Evolutionary conservation across 495 filamentous ascomycete genomes (phyloP), one percentile per base, ranked within the genome.

Genomic region (Penicillium paxilli): DNA sequence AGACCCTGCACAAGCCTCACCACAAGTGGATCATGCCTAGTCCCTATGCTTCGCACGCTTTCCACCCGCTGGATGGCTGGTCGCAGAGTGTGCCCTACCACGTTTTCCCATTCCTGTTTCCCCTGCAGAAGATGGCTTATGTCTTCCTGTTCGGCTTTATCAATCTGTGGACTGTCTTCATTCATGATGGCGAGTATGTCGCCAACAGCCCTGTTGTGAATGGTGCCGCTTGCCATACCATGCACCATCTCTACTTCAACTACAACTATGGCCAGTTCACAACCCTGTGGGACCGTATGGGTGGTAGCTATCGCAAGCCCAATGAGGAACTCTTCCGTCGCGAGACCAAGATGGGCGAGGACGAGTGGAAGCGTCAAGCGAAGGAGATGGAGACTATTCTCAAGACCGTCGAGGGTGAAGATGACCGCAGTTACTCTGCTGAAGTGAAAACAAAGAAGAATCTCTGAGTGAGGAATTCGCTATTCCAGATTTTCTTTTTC

Each of bases 1-100:
- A 90, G 77, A 76, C 73, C 44, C 82, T 98, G 19, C 93, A 98
- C 81, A 98, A 98, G 80, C 87, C 90, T 47, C 94, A 98, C 77
- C 93, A 98, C 85, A 96, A 96, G 76, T 97, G 93, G 94, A 96
- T 98, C 74, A 95, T 97, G 91, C 94, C 94, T 5, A 96, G 92
- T 6, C 93, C 93, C 10, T 97, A 81, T 68, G 94, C 93, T 10
- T 87, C 85, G 47, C 87, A 96, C 74, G 93, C 93, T 47, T 97
- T 98, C 82, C 92, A 98, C 77, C 94, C 93, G 1, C 60, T 96
- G 32, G 93, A 98, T 71, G 94, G 94, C 65, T 97, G 85, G 76
- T 80, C 87, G n/a, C 94, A 97, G 77, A 88, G 88, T 62, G 60
- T 96, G 23, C 93, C 93, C 0, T 97, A 97, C 77, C 93, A 97